phyloP scores from a whole-genome alignment of 345 rosid species.

The Populus deltoides region DNA sequence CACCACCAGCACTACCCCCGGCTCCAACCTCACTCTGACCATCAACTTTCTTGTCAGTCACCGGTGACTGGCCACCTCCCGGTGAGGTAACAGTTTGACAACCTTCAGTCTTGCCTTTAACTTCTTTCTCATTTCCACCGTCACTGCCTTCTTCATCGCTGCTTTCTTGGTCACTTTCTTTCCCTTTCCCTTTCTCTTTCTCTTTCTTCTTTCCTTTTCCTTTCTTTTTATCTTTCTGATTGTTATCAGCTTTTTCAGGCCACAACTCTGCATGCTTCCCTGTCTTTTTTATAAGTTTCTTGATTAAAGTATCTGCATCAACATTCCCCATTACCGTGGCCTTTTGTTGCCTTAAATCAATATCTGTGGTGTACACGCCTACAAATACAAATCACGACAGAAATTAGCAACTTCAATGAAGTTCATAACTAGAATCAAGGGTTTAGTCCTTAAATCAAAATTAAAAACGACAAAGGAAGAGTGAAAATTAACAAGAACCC shows the following conservation, averaged over 20 bases:
- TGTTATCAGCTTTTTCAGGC: constrained; percentile 44
- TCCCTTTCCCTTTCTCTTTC: constrained; percentile 17
- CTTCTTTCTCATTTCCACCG: constrained; percentile 9
- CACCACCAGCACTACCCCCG: constrained; percentile 11
- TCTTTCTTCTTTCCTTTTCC: constrained; percentile 18
- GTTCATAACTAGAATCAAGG: neutral
- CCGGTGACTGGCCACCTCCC: constrained; percentile 29
- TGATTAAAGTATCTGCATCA: constrained; percentile 34
- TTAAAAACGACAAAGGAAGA: neutral
- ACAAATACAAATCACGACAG: neutral
- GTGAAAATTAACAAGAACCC: neutral
- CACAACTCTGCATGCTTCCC: constrained; percentile 36
- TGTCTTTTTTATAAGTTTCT: constrained; percentile 18
- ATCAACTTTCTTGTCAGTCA: constrained; percentile 28
- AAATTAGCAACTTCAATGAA: neutral
- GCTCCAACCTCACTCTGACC: constrained; percentile 13
- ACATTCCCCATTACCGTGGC: constrained; percentile 32
- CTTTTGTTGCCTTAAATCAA: constrained; percentile 41
- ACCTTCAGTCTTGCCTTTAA: neutral
- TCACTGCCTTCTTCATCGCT: constrained; percentile 39
- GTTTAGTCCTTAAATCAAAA: neutral
- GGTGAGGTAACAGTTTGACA: constrained; percentile 12
- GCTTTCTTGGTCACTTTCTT: constrained; percentile 11
- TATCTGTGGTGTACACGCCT: constrained; percentile 32
- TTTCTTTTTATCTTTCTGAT: constrained; percentile 37